phyloP scores from a whole-genome alignment of 306 rosid species.

The Echinosophora koreensis region DNA sequence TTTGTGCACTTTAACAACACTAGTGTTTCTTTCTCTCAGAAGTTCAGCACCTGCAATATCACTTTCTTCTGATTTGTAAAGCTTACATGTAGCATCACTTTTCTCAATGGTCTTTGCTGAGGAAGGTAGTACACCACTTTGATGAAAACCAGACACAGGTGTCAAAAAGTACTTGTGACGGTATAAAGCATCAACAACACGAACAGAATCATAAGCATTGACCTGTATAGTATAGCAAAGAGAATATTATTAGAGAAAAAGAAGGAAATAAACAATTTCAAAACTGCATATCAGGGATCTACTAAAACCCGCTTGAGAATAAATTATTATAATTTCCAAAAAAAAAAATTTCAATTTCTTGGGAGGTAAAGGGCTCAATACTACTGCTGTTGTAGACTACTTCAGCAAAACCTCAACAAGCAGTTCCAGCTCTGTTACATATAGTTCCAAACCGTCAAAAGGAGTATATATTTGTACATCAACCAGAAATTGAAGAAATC shows the following conservation, averaged over 20 bases:
- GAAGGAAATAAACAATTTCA: conserved; percentile 2
- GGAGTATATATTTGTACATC: conserved; percentile 15
- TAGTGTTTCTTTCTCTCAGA: conserved; percentile 47
- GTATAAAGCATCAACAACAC: conserved; percentile 76
- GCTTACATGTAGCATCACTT: conserved; percentile 44
- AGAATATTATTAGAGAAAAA: conserved; percentile 25
- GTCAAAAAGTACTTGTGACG: conserved; percentile 82
- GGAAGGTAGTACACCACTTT: conserved; percentile 55
- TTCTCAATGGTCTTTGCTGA: conserved; percentile 49
- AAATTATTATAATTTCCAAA: conserved; percentile 23
- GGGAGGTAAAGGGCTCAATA: conserved; percentile 22
- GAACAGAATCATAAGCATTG: conserved; percentile 80
- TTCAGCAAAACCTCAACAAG: conserved; percentile 34
- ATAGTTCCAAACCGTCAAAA: conserved; percentile 5
- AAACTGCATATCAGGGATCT: conserved; percentile 36
- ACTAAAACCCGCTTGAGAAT: conserved; percentile 19
- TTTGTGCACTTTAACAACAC: conserved; percentile 65
- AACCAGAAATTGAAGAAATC: conserved; percentile 5
- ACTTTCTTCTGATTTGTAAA: conserved; percentile 37
- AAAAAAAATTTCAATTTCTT: conserved; percentile 16
- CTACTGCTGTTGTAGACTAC: conserved; percentile 18
- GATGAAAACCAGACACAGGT: conserved; percentile 50
- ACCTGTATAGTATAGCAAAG: conserved; percentile 63
- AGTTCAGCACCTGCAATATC: conserved; percentile 43
- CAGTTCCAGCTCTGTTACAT: conserved; percentile 16